Base-by-base conservation (phyloP, 2,329 filamentous ascomycete species). In the Colletotrichum graminicola region DNA sequence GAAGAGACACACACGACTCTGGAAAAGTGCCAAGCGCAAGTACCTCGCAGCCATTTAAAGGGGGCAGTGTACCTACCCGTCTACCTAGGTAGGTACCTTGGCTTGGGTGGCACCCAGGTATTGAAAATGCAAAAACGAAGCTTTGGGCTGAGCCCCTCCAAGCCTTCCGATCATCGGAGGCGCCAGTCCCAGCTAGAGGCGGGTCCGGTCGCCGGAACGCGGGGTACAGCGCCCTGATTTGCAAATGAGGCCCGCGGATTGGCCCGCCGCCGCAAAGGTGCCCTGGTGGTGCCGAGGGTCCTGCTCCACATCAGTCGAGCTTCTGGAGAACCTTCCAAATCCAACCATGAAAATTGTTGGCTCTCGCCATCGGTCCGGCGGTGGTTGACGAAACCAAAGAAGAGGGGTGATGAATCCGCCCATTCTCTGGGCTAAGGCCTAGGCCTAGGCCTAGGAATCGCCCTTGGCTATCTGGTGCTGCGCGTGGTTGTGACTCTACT, bases 151-250 rank as follows among this genome's bases (percentile, higher is more conserved):
- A 12, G 43, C 43, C 26, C 16, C 26, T 21, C 32, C 11, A 21
- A 51, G 51, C 52, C 49, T 61, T 76, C 79, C 79, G 79, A 80
- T 79, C 29, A 75, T 80, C 78, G 79, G 79, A 80, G 77, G 43
- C 43, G 47, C 41, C 61, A 70, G 66, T 52, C 60, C 51, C 54
- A 66, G 72, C 61, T 43, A 71, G 57, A 23, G 34, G 52, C 47
- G 64, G 54, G 75, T 79, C 78, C 79, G 77, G 78, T 78, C 74
- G 73, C 71, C 78, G 79, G 79, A 80, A 80, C 80, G 79, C 79
- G 79, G 79, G 79, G 79, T 76, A 76, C 72, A 71, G 75, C 74
- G 74, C 74, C 73, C 73, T 59, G 74, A 80, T 80, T 81, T 77
- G 75, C 73, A 80, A 80, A 77, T 73, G 32, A 45, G 43, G 47